Evolutionary conservation across 441 rosid species (phyloP).

Genomic region (Erysimum pusillum): DNA sequence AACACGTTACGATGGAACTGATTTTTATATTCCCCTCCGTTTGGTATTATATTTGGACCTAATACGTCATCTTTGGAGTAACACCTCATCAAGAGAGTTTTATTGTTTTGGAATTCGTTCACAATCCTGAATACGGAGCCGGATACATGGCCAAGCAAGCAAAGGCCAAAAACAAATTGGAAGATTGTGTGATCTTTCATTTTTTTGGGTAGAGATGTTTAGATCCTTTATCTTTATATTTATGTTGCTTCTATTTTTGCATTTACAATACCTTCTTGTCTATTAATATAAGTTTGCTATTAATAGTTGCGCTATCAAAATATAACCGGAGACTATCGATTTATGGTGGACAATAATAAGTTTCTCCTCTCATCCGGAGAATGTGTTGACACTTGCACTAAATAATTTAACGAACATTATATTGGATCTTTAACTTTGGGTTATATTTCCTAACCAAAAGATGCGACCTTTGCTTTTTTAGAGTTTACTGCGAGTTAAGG

Average conservation of each 20-base stretch:
- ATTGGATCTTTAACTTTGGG: no score
- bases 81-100: neutral
- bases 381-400: no score
- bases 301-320: no score
- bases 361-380: no score
- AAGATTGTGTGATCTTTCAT: neutral
- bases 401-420: no score
- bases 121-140: neutral
- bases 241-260: neutral
- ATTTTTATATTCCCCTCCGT: neutral
- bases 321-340: no score
- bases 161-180: conserved; percentile 1
- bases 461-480: no score
- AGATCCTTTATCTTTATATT: neutral
- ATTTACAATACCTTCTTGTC: no score
- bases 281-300: no score
- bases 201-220: neutral
- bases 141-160: conserved; percentile 26
- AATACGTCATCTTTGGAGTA: neutral
- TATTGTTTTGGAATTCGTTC: conserved; percentile 23
- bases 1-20: neutral
- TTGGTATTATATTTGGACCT: neutral
- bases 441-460: no score
- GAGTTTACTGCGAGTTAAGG: no score
- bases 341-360: no score